phyloP scores from a whole-genome alignment of 2,329 filamentous ascomycete genomes.

The Penicillium sp. region DNA sequence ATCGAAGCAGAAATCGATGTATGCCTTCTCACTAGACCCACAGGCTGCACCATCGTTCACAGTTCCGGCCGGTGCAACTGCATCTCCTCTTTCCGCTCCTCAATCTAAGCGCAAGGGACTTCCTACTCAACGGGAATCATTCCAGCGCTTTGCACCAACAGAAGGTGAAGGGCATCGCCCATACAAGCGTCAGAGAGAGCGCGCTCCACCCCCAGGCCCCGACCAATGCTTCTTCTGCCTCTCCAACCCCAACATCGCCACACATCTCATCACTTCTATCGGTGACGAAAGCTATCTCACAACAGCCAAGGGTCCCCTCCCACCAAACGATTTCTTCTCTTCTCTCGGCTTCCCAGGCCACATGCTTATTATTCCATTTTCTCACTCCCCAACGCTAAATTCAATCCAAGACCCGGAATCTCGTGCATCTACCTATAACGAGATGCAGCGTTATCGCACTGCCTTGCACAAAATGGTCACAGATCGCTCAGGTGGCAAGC shows the following conservation, averaged over 20 bases:
- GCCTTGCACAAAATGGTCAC: slow-evolving; percentile 76
- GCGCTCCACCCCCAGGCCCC: slow-evolving; percentile 59
- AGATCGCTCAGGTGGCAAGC: slow-evolving; percentile 46
- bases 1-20: slow-evolving; percentile 67
- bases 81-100: slow-evolving; percentile 61
- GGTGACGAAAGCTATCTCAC: slow-evolving; percentile 86
- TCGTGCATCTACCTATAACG: slow-evolving; percentile 62
- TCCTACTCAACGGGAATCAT: slow-evolving; percentile 38
- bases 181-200: slow-evolving; percentile 41
- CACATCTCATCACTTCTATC: slow-evolving; percentile 87
- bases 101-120: slow-evolving; percentile 59
- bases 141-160: slow-evolving; percentile 40
- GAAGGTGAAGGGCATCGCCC: slow-evolving; percentile 38
- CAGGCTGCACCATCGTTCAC: slow-evolving; percentile 60
- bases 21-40: slow-evolving; percentile 67
- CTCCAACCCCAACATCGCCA: slow-evolving; percentile 78
- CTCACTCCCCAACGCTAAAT: slow-evolving; percentile 74
- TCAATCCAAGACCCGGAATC: slow-evolving; percentile 62
- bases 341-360: slow-evolving; percentile 77
- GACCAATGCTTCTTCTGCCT: slow-evolving; percentile 94
- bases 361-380: slow-evolving; percentile 85
- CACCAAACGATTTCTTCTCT: slow-evolving; percentile 68
- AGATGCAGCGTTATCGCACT: slow-evolving; percentile 81
- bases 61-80: slow-evolving; percentile 70
- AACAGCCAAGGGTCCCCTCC: slow-evolving; percentile 86